These are phyloP conservation scores for Chlorociboria aeruginascens DNA, from an alignment of 495 filamentous ascomycete species.

Conservation along the genomic window DNA sequence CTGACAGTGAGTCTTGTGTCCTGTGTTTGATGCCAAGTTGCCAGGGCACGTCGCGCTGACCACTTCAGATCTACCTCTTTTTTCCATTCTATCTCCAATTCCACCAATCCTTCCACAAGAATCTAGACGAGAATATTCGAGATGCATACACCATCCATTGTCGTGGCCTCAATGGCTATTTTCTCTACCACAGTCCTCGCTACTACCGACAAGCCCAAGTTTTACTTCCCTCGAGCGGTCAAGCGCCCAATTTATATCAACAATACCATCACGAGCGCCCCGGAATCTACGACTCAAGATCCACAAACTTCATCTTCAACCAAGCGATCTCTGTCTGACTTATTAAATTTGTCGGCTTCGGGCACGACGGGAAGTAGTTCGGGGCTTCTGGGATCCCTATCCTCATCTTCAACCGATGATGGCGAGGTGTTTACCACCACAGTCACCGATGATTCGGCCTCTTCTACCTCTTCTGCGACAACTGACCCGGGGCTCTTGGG, in stretches of 20 bases:
- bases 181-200: constrained; percentile 36
- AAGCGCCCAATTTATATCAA: constrained; percentile 41
- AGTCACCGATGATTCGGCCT: neutral
- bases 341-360: constrained; percentile 1
- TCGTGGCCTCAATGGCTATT: constrained; percentile 39
- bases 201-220: constrained; percentile 33
- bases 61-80: constrained; percentile 15
- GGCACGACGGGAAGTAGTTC: neutral
- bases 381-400: neutral
- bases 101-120: constrained; percentile 11
- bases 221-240: constrained; percentile 48
- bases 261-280: constrained; percentile 28
- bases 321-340: constrained; percentile 14
- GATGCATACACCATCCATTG: constrained; percentile 30
- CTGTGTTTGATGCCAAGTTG: constrained; percentile 14
- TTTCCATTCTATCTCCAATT: neutral
- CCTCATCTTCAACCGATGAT: neutral
- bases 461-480: neutral
- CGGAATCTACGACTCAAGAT: constrained; percentile 8
- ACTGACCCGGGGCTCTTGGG: neutral
- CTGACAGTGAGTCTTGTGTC: constrained; percentile 42
- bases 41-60: constrained; percentile 19
- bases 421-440: neutral
- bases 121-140: constrained; percentile 17
- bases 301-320: constrained; percentile 3